Evolutionary conservation across 345 rosid genomes (phyloP).

Genomic region (Zanthoxylum bungeanum): DNA sequence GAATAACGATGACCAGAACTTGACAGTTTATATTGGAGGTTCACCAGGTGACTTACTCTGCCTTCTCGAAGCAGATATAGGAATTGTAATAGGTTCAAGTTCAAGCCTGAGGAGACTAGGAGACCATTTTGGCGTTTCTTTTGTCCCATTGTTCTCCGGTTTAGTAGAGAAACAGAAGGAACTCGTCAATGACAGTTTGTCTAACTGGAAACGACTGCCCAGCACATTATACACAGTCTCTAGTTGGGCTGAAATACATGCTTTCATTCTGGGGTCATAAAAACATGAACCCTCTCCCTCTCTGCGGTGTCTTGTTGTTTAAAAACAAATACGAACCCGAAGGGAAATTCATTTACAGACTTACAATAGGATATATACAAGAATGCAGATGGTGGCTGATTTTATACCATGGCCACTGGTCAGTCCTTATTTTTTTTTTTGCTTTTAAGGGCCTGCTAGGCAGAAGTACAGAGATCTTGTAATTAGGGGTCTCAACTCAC

Average conservation of each 20-base stretch:
- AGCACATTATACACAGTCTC: slow-evolving; percentile 38
- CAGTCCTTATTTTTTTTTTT: slow-evolving; percentile 14
- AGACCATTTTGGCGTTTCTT: slow-evolving; percentile 44
- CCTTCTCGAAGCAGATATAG: slow-evolving; percentile 53
- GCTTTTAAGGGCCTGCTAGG: neutral
- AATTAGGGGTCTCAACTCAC: neutral
- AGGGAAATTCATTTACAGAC: slow-evolving; percentile 2
- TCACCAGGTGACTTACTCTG: slow-evolving; percentile 52
- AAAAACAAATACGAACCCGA: neutral
- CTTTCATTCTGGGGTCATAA: slow-evolving; percentile 39
- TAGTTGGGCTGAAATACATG: slow-evolving; percentile 46
- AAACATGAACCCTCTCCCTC: neutral
- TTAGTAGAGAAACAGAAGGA: slow-evolving; percentile 36
- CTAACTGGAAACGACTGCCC: slow-evolving; percentile 24
- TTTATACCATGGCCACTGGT: slow-evolving; percentile 19
- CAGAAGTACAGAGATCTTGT: neutral
- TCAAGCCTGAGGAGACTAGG: slow-evolving; percentile 47
- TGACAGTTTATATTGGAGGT: slow-evolving; percentile 52
- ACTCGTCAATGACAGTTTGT: slow-evolving; percentile 16
- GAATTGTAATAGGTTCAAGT: slow-evolving; percentile 52
- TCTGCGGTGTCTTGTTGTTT: neutral
- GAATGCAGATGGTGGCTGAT: slow-evolving; percentile 24
- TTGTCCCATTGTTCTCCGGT: slow-evolving; percentile 47
- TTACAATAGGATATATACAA: slow-evolving; percentile 7
- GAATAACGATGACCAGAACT: slow-evolving; percentile 23